A percentile compares a stretch with the other conserved stretches of the same genome.
Evolutionary conservation across 305 asterid genomes (phyloP).

Genomic region (Solanum aculeatissimum): DNA sequence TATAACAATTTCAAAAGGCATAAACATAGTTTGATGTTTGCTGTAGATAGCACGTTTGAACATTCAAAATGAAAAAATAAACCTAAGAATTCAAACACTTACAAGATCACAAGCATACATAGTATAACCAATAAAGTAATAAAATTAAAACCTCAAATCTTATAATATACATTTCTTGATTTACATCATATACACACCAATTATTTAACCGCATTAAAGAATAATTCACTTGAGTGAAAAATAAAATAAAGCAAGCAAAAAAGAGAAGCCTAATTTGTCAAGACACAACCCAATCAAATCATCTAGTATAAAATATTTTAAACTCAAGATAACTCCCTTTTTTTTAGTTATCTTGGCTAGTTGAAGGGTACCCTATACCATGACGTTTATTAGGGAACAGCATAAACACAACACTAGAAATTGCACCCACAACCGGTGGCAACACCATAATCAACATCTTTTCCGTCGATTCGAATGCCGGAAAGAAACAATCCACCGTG

Average conservation of each 20-base stretch:
- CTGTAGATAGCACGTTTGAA: neutral
- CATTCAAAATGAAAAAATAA: neutral
- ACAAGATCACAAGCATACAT: neutral
- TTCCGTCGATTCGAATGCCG: conserved; percentile 34
- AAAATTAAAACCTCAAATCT: neutral
- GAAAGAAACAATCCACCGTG: conserved; percentile 46
- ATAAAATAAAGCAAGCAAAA: neutral
- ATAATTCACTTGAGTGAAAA: neutral
- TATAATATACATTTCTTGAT: neutral
- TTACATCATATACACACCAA: neutral
- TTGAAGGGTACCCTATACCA: conserved; percentile 52
- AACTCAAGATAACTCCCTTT: neutral
- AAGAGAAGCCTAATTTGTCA: neutral
- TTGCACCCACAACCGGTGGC: conserved; percentile 46
- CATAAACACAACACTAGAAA: conserved; percentile 27
- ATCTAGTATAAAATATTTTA: neutral
- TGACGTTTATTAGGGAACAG: conserved; percentile 45
- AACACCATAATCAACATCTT: conserved; percentile 36
- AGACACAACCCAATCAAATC: neutral
- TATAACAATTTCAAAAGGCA: neutral
- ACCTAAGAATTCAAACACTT: neutral
- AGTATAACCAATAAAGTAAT: neutral
- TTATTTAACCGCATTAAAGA: neutral
- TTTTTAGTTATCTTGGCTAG: conserved; percentile 4
- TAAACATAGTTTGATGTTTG: neutral